Conservation (phyloP, 352 stramenopile genomes). For the Phytopythium kandeliae region DNA sequence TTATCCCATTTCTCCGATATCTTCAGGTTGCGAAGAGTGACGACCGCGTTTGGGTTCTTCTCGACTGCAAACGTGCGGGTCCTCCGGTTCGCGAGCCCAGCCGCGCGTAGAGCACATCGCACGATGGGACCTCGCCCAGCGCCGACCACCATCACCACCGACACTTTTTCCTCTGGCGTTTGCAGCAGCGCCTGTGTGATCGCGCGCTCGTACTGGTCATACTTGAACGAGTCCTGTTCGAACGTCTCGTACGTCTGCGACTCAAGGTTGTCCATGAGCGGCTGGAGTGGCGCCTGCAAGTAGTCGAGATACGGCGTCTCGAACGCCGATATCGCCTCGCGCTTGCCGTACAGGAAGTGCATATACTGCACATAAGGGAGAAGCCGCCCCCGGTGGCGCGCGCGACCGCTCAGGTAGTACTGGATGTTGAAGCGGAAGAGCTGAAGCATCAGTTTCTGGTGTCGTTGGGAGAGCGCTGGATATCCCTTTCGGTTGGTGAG, state of each 20-base stretch:
- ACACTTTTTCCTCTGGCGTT: conserved; percentile 54
- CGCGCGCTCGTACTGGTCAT: conserved; percentile 95
- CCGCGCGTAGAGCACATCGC: conserved; percentile 74
- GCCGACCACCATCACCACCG: conserved; percentile 89
- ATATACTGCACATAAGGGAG: conserved; percentile 94
- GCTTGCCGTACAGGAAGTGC: conserved; percentile 86
- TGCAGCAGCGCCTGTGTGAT: conserved; percentile 74
- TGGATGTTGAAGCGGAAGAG: conserved; percentile 82
- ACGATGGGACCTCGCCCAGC: conserved; percentile 96
- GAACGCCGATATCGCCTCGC: conserved; percentile 82
- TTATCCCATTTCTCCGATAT: conserved; percentile 84
- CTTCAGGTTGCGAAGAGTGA: conserved; percentile 89
- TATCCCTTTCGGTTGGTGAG: conserved; percentile 96
- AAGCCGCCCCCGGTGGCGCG: conserved; percentile 60
- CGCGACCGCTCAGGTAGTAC: conserved; percentile 80
- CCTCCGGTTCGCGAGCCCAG: conserved; percentile 47
- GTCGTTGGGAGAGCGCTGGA: conserved; percentile 89
- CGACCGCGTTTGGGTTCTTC: conserved; percentile 98
- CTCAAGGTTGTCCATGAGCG: conserved; percentile 98
- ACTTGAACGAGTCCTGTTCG: conserved; percentile 98
- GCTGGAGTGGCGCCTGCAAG: conserved; percentile 96
- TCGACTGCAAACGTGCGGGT: conserved; percentile 94
- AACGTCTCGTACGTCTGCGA: conserved; percentile 99
- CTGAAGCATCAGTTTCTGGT: conserved; percentile 82
- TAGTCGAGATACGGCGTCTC: conserved; percentile 95